Evolutionary conservation across 148 eudicot genomes (phyloP).

Genomic region (Agrostemma githago): DNA sequence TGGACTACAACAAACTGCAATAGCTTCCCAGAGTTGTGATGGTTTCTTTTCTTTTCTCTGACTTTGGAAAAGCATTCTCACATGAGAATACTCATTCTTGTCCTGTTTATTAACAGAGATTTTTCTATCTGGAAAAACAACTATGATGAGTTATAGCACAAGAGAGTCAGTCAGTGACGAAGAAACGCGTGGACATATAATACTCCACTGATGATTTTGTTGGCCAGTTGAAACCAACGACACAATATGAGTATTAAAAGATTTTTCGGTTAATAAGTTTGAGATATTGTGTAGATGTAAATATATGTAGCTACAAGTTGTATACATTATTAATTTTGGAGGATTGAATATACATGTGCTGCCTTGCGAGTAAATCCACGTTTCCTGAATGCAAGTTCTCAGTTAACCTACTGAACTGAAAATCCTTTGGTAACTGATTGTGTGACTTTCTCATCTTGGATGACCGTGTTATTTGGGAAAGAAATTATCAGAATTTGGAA

Average conservation of each 20-base stretch:
- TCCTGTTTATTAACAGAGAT: slow-evolving; percentile 39
- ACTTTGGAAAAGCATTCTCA: slow-evolving; percentile 28
- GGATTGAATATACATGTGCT: background rate
- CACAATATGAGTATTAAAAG: background rate
- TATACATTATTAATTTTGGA: background rate
- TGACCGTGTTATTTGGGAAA: too few relatives aligned
- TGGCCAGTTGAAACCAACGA: background rate
- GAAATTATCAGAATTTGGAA: too few relatives aligned
- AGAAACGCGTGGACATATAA: slow-evolving; percentile 11
- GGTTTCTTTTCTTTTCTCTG: slow-evolving; percentile 15
- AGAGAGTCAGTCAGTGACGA: background rate
- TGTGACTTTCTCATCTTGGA: too few relatives aligned
- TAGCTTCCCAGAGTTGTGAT: slow-evolving; percentile 58
- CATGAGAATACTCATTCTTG: slow-evolving; percentile 17
- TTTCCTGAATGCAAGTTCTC: too few relatives aligned
- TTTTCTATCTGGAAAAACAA: slow-evolving; percentile 17
- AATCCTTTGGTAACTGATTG: too few relatives aligned
- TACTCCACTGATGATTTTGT: slow-evolving; percentile 1
- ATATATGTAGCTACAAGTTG: background rate
- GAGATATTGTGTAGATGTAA: background rate
- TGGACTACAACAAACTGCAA: slow-evolving; percentile 76
- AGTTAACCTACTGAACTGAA: too few relatives aligned
- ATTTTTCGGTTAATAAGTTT: slow-evolving; percentile 2
- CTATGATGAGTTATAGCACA: slow-evolving; percentile 25
- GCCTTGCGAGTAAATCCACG: background rate